Percentiles rank a stretch among this genome's conserved stretches.
Evolutionary conservation across 2,329 filamentous ascomycete genomes (phyloP).

Genomic region (Bimuria novae-zelandiae): DNA sequence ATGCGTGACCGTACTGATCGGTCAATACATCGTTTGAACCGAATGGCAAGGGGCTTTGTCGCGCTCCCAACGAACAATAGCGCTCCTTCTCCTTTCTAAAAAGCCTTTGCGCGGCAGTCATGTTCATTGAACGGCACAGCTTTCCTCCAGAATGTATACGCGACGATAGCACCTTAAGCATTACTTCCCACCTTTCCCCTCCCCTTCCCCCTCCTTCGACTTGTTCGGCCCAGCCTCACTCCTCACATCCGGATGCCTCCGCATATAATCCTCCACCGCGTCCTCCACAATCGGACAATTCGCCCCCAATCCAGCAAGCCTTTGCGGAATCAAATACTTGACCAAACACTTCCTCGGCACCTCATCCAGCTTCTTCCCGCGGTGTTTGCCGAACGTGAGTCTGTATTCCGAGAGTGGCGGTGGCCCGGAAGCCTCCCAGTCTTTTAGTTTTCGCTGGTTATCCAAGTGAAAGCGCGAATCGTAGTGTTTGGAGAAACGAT

Average conservation of each 20-base stretch:
- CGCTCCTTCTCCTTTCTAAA: no score
- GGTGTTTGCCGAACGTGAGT: conserved; percentile 6
- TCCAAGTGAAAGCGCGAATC: not conserved
- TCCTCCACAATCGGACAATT: not conserved
- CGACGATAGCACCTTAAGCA: no score
- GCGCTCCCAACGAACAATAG: no score
- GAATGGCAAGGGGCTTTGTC: no score
- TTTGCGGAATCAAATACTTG: conserved; percentile 1
- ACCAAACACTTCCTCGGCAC: not conserved
- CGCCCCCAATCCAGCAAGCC: not conserved
- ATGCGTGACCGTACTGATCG: no score
- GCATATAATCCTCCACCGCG: not conserved
- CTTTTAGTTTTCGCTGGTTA: not conserved
- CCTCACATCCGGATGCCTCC: not conserved
- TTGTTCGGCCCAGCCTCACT: not conserved
- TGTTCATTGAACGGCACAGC: no score
- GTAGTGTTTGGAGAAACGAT: no score
- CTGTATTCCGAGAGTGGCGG: conserved; percentile 3
- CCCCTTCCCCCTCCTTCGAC: not conserved
- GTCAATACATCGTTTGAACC: no score
- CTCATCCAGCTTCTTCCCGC: conserved; percentile 3
- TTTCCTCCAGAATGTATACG: no score
- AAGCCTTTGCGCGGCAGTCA: no score
- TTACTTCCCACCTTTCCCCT: no score
- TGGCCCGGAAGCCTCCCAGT: not conserved